Percentiles rank a stretch among this genome's conserved stretches.
phyloP scores from a whole-genome alignment of 352 stramenopile genomes.

The Pythium biforme region DNA sequence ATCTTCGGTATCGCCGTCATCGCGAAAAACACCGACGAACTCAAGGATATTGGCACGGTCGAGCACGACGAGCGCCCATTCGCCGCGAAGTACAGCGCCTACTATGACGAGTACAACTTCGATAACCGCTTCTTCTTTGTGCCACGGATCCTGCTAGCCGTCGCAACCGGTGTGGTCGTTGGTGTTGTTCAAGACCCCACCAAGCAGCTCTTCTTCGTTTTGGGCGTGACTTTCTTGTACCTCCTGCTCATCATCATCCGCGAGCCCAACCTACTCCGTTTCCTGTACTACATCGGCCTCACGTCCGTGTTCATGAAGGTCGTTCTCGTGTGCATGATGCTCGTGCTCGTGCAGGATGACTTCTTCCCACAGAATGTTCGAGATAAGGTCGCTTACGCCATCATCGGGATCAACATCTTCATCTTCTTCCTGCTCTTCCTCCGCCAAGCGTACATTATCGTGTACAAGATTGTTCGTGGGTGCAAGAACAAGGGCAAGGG shows the following conservation, averaged over 20 bases:
- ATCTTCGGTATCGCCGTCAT: slow-evolving; percentile 72
- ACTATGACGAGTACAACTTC: slow-evolving; percentile 90
- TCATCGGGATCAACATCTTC: slow-evolving; percentile 83
- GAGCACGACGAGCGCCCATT: slow-evolving; percentile 79
- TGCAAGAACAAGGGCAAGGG: slow-evolving; percentile 34
- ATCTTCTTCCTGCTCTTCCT: slow-evolving; percentile 82
- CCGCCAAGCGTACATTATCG: slow-evolving; percentile 75
- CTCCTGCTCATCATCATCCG: slow-evolving; percentile 63
- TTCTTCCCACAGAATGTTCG: slow-evolving; percentile 77
- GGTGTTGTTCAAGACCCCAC: slow-evolving; percentile 65
- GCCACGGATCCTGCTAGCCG: slow-evolving; percentile 64
- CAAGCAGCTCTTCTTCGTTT: slow-evolving; percentile 71
- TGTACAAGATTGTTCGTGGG: slow-evolving; percentile 56
- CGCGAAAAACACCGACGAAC: slow-evolving; percentile 58
- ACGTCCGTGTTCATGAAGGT: slow-evolving; percentile 80
- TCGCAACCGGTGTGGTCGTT: slow-evolving; percentile 70
- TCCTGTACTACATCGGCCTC: slow-evolving; percentile 84
- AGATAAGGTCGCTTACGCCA: slow-evolving; percentile 83
- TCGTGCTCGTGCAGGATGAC: slow-evolving; percentile 75
- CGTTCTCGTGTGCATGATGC: slow-evolving; percentile 77
- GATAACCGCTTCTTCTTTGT: slow-evolving; percentile 90
- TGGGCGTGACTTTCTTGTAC: slow-evolving; percentile 70
- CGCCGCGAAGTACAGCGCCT: slow-evolving; percentile 79
- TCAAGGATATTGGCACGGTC: slow-evolving; percentile 71
- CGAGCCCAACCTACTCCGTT: slow-evolving; percentile 75